Conservation (phyloP, 768 basidiomycete genomes). For the Kwoniella botswanensis region DNA sequence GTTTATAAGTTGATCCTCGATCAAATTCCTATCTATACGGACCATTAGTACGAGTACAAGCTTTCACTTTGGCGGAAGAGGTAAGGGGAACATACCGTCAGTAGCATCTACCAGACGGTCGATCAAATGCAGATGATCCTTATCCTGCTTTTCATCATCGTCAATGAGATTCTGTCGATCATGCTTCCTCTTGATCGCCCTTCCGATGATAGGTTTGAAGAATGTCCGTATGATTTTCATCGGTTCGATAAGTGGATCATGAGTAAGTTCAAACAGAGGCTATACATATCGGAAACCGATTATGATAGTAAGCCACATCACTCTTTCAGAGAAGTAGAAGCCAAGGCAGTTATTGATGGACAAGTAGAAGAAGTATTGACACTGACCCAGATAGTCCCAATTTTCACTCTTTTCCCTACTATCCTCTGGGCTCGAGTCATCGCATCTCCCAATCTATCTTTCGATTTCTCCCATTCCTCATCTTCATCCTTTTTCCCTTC, state of each 20-base stretch:
- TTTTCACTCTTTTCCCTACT: constrained; percentile 49
- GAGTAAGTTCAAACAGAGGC: constrained; percentile 48
- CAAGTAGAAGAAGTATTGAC: too few species aligned
- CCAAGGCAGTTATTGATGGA: too few species aligned
- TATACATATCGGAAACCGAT: constrained; percentile 12
- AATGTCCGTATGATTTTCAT: constrained; percentile 46
- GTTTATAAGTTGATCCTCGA: constrained; percentile 78
- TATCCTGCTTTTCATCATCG: constrained; percentile 13
- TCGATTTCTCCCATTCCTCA: constrained; percentile 23
- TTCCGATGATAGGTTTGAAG: constrained; percentile 41
- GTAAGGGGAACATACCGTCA: constrained; percentile 39
- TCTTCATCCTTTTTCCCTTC: neutral
- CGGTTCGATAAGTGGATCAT: constrained; percentile 40
- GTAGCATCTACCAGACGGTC: constrained; percentile 49
- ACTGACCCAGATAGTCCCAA: constrained; percentile 51
- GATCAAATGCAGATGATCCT: constrained; percentile 28
- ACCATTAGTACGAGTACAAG: neutral
- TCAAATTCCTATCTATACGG: constrained; percentile 65
- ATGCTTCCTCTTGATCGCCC: constrained; percentile 26
- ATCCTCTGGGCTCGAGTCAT: constrained; percentile 42
- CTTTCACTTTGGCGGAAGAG: neutral
- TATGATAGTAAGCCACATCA: neutral
- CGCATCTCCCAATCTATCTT: constrained; percentile 28
- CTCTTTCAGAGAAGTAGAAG: too few species aligned
- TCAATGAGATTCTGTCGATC: neutral